A percentile compares a stretch with the other conserved stretches of the same genome.
Evolutionary conservation across 768 basidiomycete genomes (phyloP).

Genomic region (Pleurotus tuber-regium): DNA sequence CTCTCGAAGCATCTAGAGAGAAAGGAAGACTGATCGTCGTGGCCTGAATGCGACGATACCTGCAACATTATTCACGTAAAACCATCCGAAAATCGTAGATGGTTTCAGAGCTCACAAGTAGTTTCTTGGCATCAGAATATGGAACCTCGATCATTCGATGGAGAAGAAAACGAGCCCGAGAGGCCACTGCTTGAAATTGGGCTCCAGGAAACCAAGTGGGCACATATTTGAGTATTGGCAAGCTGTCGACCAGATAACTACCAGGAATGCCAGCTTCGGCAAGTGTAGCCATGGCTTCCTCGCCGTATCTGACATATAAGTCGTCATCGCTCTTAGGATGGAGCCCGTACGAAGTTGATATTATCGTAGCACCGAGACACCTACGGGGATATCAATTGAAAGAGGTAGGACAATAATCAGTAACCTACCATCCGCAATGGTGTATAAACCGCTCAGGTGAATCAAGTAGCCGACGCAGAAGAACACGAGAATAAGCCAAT

Average conservation of each 20-base stretch:
- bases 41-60: too few relatives aligned
- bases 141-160: constrained; percentile 13
- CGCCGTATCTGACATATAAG: not conserved
- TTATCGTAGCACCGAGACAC: not conserved
- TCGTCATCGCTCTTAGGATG: not conserved
- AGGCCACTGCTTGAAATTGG: constrained; percentile 51
- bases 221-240: constrained; percentile 38
- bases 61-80: too few relatives aligned
- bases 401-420: not conserved
- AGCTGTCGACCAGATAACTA: constrained; percentile 31
- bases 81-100: too few relatives aligned
- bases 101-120: constrained; percentile 16
- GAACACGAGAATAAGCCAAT: constrained; percentile 8
- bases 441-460: constrained; percentile 11
- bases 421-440: constrained; percentile 10
- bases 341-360: not conserved
- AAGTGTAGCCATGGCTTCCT: constrained; percentile 17
- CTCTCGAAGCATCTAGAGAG: too few relatives aligned
- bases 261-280: constrained; percentile 28
- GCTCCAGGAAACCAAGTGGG: constrained; percentile 63
- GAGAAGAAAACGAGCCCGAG: constrained; percentile 22
- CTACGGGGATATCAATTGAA: not conserved
- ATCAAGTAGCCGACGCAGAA: constrained; percentile 14
- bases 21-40: too few relatives aligned
- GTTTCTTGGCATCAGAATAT: constrained; percentile 5